Conservation (phyloP, 768 basidiomycete species). For the Hydnomerulius pinastri region DNA sequence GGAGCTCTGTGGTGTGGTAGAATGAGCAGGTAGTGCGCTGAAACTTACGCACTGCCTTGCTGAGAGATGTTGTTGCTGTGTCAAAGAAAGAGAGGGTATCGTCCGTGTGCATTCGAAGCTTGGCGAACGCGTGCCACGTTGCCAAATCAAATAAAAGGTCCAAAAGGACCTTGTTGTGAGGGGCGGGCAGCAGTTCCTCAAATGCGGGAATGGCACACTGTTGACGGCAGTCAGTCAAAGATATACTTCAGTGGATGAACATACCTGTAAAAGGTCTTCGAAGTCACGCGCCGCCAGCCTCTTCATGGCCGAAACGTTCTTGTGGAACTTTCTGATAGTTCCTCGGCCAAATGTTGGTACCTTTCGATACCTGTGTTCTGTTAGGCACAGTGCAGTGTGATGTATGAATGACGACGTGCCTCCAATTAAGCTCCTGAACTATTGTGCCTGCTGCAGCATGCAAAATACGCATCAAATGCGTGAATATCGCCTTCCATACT, state of each 20-base stretch:
- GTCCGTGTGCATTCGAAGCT: conserved; percentile 34
- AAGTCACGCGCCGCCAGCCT: conserved; percentile 38
- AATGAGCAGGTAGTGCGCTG: conserved; percentile 14
- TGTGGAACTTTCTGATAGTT: conserved; percentile 32
- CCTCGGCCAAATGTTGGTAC: conserved; percentile 33
- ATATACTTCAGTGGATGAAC: not conserved
- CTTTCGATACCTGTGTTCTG: conserved; percentile 25
- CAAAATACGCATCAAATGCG: conserved; percentile 19
- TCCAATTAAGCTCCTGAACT: conserved; percentile 9
- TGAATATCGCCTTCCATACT: conserved; percentile 20
- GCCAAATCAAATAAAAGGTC: conserved; percentile 29
- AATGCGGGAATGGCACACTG: conserved; percentile 40
- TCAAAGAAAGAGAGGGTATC: conserved; percentile 22
- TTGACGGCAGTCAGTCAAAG: not conserved
- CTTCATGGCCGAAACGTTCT: conserved; percentile 36
- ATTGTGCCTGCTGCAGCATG: conserved; percentile 1
- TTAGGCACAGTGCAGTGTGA: not conserved
- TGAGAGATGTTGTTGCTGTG: conserved; percentile 22
- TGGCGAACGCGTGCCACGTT: conserved; percentile 38
- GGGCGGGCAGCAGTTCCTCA: conserved; percentile 35
- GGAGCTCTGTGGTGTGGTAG: conserved; percentile 32
- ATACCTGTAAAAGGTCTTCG: conserved; percentile 38
- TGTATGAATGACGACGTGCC: conserved; percentile 8
- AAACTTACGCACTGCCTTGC: conserved; percentile 26
- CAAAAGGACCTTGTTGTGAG: conserved; percentile 19